These are phyloP conservation scores for Penicillium angulare DNA, from an alignment of 495 filamentous ascomycete species.

Conservation along the genomic window DNA sequence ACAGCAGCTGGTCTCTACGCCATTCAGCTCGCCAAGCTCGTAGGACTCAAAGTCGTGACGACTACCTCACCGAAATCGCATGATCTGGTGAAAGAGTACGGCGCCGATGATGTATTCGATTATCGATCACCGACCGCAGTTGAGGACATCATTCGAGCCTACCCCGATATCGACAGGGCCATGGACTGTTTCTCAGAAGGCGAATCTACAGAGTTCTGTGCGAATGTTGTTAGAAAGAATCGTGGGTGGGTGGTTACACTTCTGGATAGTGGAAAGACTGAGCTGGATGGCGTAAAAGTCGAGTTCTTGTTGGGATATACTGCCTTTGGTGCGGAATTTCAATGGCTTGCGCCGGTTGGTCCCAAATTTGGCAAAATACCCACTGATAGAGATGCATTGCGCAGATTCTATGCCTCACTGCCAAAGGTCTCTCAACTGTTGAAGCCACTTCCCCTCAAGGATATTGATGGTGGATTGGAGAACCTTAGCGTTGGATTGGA, in stretches of 20 bases:
- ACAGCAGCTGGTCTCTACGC: conserved; percentile 22
- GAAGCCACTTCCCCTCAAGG: conserved; percentile 12
- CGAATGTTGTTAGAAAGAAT: conserved; percentile 7
- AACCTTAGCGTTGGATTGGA: conserved; percentile 10
- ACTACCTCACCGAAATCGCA: conserved; percentile 33
- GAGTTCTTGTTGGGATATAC: conserved; percentile 19
- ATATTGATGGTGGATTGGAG: conserved; percentile 7
- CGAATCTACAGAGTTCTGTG: conserved; percentile 18
- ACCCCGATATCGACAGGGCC: conserved; percentile 16
- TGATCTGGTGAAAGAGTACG: conserved; percentile 24
- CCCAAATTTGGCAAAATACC: conserved; percentile 16
- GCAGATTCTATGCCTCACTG: conserved; percentile 13
- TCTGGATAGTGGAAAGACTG: conserved; percentile 10
- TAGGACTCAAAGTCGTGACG: conserved; percentile 24
- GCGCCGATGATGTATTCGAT: conserved; percentile 32
- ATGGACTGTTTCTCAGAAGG: conserved; percentile 27
- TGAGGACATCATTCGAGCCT: conserved; percentile 3
- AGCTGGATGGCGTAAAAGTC: conserved; percentile 6
- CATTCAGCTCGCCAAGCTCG: conserved; percentile 28
- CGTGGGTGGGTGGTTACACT: conserved; percentile 19
- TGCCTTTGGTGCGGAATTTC: conserved; percentile 15
- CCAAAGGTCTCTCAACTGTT: conserved; percentile 1
- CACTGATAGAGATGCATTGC: conserved; percentile 11
- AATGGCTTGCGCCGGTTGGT: conserved; percentile 18
- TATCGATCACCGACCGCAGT: conserved; percentile 13